These are phyloP conservation scores for Heterobasidion parviporum DNA, from an alignment of 1,284 basidiomycete species.

Conservation along the genomic window DNA sequence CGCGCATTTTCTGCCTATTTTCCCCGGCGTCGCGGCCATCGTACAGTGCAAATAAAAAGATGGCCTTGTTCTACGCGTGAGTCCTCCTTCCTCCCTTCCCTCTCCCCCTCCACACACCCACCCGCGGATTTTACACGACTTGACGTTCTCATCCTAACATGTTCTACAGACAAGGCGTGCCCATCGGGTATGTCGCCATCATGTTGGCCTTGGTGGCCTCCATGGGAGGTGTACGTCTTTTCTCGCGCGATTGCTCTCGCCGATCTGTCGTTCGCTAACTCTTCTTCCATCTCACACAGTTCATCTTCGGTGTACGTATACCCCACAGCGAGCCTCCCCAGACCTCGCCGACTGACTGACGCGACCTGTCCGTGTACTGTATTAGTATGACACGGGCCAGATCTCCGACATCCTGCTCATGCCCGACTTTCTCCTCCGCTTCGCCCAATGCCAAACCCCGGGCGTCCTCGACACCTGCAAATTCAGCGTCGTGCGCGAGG, in stretches of 20 bases:
- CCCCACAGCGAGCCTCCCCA: neutral
- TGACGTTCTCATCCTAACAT: neutral
- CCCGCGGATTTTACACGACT: too few species aligned
- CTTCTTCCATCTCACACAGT: conserved; percentile 31
- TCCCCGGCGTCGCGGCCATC: neutral
- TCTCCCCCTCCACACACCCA: neutral
- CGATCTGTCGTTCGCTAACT: neutral
- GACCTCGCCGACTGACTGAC: neutral
- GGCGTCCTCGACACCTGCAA: conserved; percentile 33
- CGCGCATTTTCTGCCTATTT: neutral
- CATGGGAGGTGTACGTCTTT: conserved; percentile 50
- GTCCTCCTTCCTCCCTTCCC: neutral
- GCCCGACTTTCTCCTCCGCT: conserved; percentile 62
- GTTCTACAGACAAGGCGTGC: conserved; percentile 26
- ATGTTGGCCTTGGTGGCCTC: conserved; percentile 63
- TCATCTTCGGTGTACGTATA: conserved; percentile 52
- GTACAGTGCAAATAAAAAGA: neutral
- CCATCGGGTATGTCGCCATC: conserved; percentile 55
- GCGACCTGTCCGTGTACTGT: neutral
- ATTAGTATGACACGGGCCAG: conserved; percentile 65
- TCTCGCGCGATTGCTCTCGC: neutral
- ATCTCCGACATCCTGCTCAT: conserved; percentile 74
- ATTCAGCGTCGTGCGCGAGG: conserved; percentile 46
- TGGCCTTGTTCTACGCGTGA: neutral
- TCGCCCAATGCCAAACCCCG: conserved; percentile 40